Conservation (phyloP, 75 land plant species). For the Pseudotsuga menziesii region DNA sequence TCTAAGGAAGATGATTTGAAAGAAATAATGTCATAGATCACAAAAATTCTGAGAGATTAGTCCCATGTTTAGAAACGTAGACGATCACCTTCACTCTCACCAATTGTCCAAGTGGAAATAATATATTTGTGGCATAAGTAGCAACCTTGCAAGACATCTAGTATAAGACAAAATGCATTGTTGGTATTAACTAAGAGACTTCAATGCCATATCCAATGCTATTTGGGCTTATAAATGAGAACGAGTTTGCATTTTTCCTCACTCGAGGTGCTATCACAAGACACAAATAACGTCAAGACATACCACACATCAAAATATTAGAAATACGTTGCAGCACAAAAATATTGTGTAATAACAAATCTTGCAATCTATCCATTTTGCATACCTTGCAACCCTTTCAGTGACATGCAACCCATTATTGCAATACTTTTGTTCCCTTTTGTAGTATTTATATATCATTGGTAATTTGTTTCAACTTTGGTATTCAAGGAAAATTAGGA, state of each 20-base stretch:
- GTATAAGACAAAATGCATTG: slow-evolving; percentile 78
- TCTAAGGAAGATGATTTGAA: too few species aligned
- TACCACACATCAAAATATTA: neutral
- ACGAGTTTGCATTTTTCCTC: slow-evolving; percentile 91
- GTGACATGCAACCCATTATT: too few species aligned
- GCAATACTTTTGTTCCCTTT: too few species aligned
- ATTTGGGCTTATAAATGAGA: slow-evolving; percentile 88
- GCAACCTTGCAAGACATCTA: slow-evolving; percentile 82
- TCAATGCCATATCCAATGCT: slow-evolving; percentile 77
- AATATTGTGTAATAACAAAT: neutral
- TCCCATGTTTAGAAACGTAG: too few species aligned
- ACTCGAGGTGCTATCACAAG: slow-evolving; percentile 14
- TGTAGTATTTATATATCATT: too few species aligned
- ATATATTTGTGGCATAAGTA: neutral
- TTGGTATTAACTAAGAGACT: slow-evolving; percentile 77
- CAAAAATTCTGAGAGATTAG: too few species aligned
- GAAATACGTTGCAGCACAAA: neutral
- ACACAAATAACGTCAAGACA: slow-evolving; percentile 1
- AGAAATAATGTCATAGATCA: too few species aligned
- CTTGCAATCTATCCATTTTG: too few species aligned
- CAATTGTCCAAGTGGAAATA: neutral
- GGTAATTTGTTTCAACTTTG: too few species aligned
- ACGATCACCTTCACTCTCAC: too few species aligned
- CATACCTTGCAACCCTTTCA: too few species aligned
- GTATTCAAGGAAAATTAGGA: too few species aligned